A percentile compares a stretch with the other conserved stretches of the same genome.
These are phyloP conservation scores for Harrya chromipes DNA, from an alignment of 768 basidiomycete genomes.

Conservation along the genomic window DNA sequence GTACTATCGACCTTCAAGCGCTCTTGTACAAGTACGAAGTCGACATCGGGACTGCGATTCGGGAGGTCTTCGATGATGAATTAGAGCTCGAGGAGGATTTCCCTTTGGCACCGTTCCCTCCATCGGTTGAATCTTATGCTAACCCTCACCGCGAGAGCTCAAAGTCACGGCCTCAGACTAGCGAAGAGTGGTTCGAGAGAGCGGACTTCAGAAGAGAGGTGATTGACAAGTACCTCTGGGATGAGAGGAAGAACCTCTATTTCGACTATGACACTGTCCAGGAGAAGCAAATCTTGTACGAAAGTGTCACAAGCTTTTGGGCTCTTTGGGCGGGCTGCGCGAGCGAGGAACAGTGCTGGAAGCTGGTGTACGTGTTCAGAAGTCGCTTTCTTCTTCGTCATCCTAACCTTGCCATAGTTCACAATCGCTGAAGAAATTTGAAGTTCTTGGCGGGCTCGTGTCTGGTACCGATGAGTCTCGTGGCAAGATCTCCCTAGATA, in stretches of 20 bases:
- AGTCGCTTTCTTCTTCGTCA: neutral
- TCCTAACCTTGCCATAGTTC: constrained; percentile 47
- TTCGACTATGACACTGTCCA: constrained; percentile 95
- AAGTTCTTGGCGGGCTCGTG: constrained; percentile 92
- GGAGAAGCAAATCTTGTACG: constrained; percentile 90
- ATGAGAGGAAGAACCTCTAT: constrained; percentile 90
- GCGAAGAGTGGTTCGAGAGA: constrained; percentile 91
- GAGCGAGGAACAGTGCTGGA: constrained; percentile 92
- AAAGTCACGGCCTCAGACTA: constrained; percentile 58
- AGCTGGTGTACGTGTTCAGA: constrained; percentile 71
- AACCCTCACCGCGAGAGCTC: constrained; percentile 61
- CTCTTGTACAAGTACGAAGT: constrained; percentile 98
- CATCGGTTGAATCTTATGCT: constrained; percentile 65
- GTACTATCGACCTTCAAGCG: constrained; percentile 93
- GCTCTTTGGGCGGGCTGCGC: constrained; percentile 97
- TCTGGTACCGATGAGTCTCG: constrained; percentile 96
- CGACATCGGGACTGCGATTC: constrained; percentile 97
- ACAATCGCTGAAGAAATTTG: constrained; percentile 89
- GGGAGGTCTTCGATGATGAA: constrained; percentile 91
- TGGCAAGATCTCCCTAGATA: constrained; percentile 91
- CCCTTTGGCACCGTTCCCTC: constrained; percentile 87
- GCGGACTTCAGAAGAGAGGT: constrained; percentile 78
- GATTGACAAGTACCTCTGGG: constrained; percentile 96
- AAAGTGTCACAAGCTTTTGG: constrained; percentile 97
- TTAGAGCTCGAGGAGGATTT: constrained; percentile 93